Conservation (phyloP, 495 filamentous ascomycete species). For the Hypoxylon rickii region DNA sequence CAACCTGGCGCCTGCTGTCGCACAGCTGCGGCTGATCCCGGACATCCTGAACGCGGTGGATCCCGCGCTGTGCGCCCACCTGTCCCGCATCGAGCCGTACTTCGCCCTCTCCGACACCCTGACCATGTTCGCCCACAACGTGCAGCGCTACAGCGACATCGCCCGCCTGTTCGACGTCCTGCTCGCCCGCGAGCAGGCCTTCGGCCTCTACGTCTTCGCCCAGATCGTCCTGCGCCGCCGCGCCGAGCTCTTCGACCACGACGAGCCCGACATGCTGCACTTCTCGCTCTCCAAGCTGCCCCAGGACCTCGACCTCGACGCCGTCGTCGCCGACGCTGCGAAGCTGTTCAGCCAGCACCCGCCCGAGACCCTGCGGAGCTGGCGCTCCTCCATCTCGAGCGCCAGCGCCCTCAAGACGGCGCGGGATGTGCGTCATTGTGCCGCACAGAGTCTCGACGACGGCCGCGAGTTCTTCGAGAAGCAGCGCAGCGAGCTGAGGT, state of each 20-base stretch:
- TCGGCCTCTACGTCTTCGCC: conserved; percentile 89
- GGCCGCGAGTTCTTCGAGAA: conserved; percentile 59
- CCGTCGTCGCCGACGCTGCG: conserved; percentile 67
- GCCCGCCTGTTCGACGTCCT: conserved; percentile 90
- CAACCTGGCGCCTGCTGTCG: conserved; percentile 75
- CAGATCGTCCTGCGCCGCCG: conserved; percentile 81
- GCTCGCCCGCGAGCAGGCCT: conserved; percentile 80
- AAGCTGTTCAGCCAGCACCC: conserved; percentile 67
- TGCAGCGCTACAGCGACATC: conserved; percentile 83
- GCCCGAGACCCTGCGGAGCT: conserved; percentile 73
- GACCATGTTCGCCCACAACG: conserved; percentile 95
- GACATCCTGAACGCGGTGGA: conserved; percentile 74
- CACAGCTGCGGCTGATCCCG: conserved; percentile 83
- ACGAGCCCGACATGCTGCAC: conserved; percentile 95
- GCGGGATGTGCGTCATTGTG: conserved; percentile 47
- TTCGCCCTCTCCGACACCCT: conserved; percentile 90
- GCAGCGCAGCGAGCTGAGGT: conserved; percentile 69
- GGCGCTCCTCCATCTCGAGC: conserved; percentile 67
- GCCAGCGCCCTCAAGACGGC: conserved; percentile 87
- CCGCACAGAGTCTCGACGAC: conserved; percentile 58
- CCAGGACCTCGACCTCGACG: conserved; percentile 79
- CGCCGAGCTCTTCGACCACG: conserved; percentile 80
- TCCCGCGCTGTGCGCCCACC: conserved; percentile 67
- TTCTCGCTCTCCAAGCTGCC: conserved; percentile 87
- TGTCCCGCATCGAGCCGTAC: conserved; percentile 80